Base-by-base conservation (phyloP, 257 asterid genomes). In the Nicotiana otophora region DNA sequence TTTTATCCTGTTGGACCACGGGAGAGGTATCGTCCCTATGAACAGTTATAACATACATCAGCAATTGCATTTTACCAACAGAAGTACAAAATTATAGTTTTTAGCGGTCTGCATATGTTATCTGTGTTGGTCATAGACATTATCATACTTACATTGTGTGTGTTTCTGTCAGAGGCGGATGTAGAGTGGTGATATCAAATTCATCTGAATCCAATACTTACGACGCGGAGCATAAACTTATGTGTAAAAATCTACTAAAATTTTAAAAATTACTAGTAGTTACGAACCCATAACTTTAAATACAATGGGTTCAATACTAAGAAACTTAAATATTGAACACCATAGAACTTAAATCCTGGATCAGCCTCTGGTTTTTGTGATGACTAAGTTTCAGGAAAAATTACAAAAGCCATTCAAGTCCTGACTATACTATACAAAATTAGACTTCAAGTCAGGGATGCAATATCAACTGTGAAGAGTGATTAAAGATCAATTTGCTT, bases 1-100 rank as follows among this genome's bases (percentile, higher is more conserved):
- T 82, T 93, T 95, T 70, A 95, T 89, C 92, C 99, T 88, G 88
- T 86, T 93, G 81, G 94, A 88, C 99, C 99, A 95, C 4, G 99
- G 97, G 20, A 95, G 96, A 65, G 98, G 99, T 87, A 92, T 90
- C 23, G 97, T 95, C 90, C 99, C 99, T 95, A 42, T 88, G 90
- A 89, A 87, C 64, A 74, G 57, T 83, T 83, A 77, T 19, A 72
- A 85, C 84, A 72, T 14, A 39, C 26, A 51, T 74, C 80, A 74
- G 36, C 63, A 74, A 16, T 74, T 12, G 79, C 79, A 46, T 46
- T 46, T 72, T 42, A 12, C 46, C 34, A 1, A 46, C 60, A 42
- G 34, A 70, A 39, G 30, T 1, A 69, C n/a, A 69, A 72, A 42
- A 70, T 70, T 36, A 72, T 42, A 11, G 58, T 46, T 42, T 12